Evolutionary conservation across 2,329 filamentous ascomycete species (phyloP), one percentile per base, ranked within the genome.

Genomic region (Tolypocladium inflatum): DNA sequence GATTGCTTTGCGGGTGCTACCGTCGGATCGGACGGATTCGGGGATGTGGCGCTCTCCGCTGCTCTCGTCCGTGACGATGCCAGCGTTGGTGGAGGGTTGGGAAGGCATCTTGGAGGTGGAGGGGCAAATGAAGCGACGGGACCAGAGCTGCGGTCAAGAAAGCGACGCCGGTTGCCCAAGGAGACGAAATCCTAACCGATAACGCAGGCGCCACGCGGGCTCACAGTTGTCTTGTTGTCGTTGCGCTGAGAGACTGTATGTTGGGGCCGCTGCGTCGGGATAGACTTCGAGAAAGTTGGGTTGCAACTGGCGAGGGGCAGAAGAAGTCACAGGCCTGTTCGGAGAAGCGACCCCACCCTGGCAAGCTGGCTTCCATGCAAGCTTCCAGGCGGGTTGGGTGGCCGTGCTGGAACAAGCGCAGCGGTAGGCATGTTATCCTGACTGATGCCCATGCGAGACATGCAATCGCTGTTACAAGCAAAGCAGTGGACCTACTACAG

Each of bases 1-100:
- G 70, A 97, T 97, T 68, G 96, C 93, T 69, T 90, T 95, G 58
- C 94, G 86, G n/a, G 90, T 90, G 55, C 88, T 91, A 59, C 94
- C 94, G 70, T 99, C 94, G 30, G 94, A 77, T 57, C 95, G 88
- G 50, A 85, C 78, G 0, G 93, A 97, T 50, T 92, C 84, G 33
- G 94, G 94, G 59, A 99, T 97, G 66, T 91, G 87, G 51, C 92
- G 89, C 69, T 91, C 84, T 69, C 94, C 95, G 64, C 84, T 89
- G 62, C 74, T 71, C 55, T 86, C 82, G 70, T 92, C 87, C 56
- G 87, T 87, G 66, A 93, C 87, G 69, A 93, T 93, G 64, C 89
- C 89, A 45, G 90, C 79, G 55, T 82, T 85, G 58, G 83, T 79
- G 43, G 48, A 52, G 30, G 81, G 75, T 61, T 74, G 74, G 58